A percentile compares a stretch with the other conserved stretches of the same genome.
Evolutionary conservation across 495 filamentous ascomycete species (phyloP).

Genomic region (Penicillium salamii): DNA sequence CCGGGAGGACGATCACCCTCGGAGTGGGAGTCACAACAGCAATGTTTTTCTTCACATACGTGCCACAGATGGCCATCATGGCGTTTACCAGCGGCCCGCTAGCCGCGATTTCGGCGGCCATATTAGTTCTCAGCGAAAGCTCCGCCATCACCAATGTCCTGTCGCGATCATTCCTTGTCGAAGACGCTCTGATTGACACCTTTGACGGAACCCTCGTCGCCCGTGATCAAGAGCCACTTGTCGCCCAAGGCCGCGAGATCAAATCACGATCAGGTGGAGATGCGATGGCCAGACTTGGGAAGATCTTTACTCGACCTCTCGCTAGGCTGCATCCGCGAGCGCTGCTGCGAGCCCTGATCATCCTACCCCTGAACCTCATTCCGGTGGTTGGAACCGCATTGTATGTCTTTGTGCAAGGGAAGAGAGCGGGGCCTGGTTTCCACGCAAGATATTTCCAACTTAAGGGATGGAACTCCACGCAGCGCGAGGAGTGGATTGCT

Average conservation of each 20-base stretch:
- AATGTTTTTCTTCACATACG: slow-evolving; percentile 88
- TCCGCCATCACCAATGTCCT: slow-evolving; percentile 74
- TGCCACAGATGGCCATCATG: slow-evolving; percentile 81
- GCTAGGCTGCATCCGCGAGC: slow-evolving; percentile 60
- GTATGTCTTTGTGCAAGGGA: slow-evolving; percentile 76
- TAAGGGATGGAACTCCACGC: slow-evolving; percentile 66
- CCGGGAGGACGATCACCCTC: slow-evolving; percentile 66
- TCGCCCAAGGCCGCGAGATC: slow-evolving; percentile 71
- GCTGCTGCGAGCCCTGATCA: slow-evolving; percentile 66
- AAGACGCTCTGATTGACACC: slow-evolving; percentile 80
- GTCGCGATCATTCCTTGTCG: slow-evolving; percentile 70
- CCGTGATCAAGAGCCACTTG: slow-evolving; percentile 52
- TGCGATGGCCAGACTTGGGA: slow-evolving; percentile 66
- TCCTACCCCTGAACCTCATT: slow-evolving; percentile 89
- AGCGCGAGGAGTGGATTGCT: slow-evolving; percentile 63
- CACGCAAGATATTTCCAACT: slow-evolving; percentile 81
- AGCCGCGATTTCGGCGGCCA: slow-evolving; percentile 64
- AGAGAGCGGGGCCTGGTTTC: slow-evolving; percentile 45
- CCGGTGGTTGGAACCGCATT: slow-evolving; percentile 80
- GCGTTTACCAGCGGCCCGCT: slow-evolving; percentile 81
- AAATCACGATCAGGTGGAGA: slow-evolving; percentile 44
- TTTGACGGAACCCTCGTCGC: slow-evolving; percentile 80
- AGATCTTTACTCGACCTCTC: slow-evolving; percentile 67
- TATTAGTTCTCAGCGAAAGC: slow-evolving; percentile 79
- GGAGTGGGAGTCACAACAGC: slow-evolving; percentile 66